Conservation (phyloP, 208 protist species). For the Acanthamoeba healyi region DNA sequence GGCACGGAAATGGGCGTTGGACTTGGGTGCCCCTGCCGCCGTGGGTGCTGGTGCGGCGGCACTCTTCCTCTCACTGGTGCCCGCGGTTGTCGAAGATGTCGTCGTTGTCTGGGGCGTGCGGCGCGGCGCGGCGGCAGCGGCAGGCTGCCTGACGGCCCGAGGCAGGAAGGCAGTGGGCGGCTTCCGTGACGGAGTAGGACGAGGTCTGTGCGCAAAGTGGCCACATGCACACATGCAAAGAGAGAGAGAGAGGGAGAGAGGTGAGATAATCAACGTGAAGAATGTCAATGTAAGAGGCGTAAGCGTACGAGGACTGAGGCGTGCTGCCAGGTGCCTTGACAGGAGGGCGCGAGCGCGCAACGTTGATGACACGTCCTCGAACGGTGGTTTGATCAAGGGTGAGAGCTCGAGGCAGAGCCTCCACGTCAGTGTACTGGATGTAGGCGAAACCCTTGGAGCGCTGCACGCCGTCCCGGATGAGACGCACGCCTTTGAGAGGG, state of each 20-base stretch:
- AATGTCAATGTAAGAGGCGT: background rate
- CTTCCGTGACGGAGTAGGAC: background rate
- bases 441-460: conserved; percentile 37
- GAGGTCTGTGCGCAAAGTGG: too few species aligned
- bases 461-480: conserved; percentile 4
- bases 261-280: too few species aligned
- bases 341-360: background rate
- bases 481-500: background rate
- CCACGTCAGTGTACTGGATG: background rate
- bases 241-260: background rate
- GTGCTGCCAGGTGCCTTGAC: background rate
- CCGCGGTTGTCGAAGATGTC: background rate
- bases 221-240: too few species aligned
- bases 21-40: background rate
- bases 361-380: conserved; percentile 4
- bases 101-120: background rate
- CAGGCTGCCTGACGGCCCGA: background rate
- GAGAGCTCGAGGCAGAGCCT: background rate
- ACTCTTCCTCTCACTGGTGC: too few species aligned
- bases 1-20: conserved; percentile 45
- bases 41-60: background rate
- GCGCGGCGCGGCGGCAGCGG: background rate
- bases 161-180: conserved; percentile 2
- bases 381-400: background rate
- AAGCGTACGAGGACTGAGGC: background rate